Percentiles rank a stretch among this genome's conserved stretches.
Conservation (phyloP, 805 yeast genomes). For the Cyberlindnera japonica region DNA sequence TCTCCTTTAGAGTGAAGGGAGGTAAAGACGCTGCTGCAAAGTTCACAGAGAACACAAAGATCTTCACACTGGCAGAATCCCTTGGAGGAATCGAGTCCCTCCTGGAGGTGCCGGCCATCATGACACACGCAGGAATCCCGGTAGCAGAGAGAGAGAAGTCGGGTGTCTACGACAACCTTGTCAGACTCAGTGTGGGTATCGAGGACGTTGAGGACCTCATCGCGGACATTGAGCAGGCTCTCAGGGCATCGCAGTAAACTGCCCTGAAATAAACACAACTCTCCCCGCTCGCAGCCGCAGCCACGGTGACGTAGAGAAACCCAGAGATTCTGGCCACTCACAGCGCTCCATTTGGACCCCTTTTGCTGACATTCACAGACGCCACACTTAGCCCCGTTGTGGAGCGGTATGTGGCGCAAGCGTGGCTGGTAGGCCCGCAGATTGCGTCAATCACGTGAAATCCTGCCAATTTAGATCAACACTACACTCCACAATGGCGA, state of each 20-base stretch:
- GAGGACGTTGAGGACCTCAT: conserved; percentile 79
- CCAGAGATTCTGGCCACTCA: too few relatives aligned
- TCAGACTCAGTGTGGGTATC: conserved; percentile 82
- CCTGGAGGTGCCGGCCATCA: conserved; percentile 82
- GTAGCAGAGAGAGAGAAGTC: conserved; percentile 68
- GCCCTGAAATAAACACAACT: too few relatives aligned
- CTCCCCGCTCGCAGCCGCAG: too few relatives aligned
- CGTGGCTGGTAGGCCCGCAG: conserved; percentile 2
- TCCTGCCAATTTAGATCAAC: conserved; percentile 22
- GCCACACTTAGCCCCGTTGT: conserved; percentile 5
- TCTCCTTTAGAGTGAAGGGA: conserved; percentile 81
- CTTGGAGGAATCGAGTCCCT: conserved; percentile 87
- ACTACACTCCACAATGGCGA: conserved; percentile 11
- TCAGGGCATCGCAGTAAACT: conserved; percentile 28
- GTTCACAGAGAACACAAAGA: conserved; percentile 68
- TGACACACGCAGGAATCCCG: conserved; percentile 93
- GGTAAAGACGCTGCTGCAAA: conserved; percentile 73
- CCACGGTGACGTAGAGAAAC: too few relatives aligned
- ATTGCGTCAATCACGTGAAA: conserved; percentile 26
- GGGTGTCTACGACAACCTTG: conserved; percentile 78
- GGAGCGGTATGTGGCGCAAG: conserved; percentile 2
- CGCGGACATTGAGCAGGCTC: conserved; percentile 67
- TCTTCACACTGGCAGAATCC: conserved; percentile 85
- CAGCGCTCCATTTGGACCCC: too few relatives aligned
- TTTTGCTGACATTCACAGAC: background rate